Evolutionary conservation across 129 eudicot species (phyloP).

Genomic region (Helianthus annuus): HanXRQr2.0-SUNRISE NC_035443.2:143350809-143351308

Average conservation of each 20-base stretch:
- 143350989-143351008: too few species aligned
- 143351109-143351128: conserved; percentile 73
- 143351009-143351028: neutral
- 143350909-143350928: too few species aligned
- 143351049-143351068: too few species aligned
- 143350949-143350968: too few species aligned
- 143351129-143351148: conserved; percentile 73
- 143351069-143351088: neutral
- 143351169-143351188: conserved; percentile 75
- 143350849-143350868: too few species aligned
- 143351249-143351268: conserved; percentile 52
- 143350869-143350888: too few species aligned
- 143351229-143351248: conserved; percentile 61
- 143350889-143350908: too few species aligned
- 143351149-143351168: conserved; percentile 63
- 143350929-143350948: too few species aligned
- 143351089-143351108: neutral
- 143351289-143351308: conserved; percentile 1
- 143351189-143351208: conserved; percentile 60
- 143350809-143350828: too few species aligned
- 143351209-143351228: conserved; percentile 77
- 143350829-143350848: too few species aligned
- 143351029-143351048: neutral
- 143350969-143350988: too few species aligned
- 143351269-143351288: conserved; percentile 25